Percentiles rank a stretch among this genome's conserved stretches.
Evolutionary conservation across 257 asterid species (phyloP).

Genomic region (Echites panduratus): DNA sequence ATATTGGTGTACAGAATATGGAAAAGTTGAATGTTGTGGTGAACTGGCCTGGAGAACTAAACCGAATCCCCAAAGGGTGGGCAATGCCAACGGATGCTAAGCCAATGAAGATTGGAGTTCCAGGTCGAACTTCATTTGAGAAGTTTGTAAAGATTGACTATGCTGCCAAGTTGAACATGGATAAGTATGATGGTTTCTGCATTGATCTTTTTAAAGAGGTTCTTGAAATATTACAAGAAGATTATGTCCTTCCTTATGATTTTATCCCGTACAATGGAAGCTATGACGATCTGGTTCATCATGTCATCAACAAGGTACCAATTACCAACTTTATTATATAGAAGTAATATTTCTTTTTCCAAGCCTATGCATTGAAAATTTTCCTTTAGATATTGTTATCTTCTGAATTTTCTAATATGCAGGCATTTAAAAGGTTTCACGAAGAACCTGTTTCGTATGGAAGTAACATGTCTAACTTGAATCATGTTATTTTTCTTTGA

Average conservation of each 20-base stretch:
- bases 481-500: too few species aligned
- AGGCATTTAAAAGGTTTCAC: too few species aligned
- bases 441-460: too few species aligned
- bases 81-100: slow-evolving; percentile 31
- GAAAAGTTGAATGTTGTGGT: slow-evolving; percentile 5
- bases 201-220: slow-evolving; percentile 27
- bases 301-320: slow-evolving; percentile 24
- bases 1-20: slow-evolving; percentile 6
- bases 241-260: slow-evolving; percentile 23
- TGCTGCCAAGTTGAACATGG: neutral
- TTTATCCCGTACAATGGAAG: slow-evolving; percentile 23
- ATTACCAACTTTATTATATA: neutral
- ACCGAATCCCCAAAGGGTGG: slow-evolving; percentile 42
- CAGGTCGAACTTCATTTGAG: slow-evolving; percentile 18
- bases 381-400: neutral
- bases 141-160: slow-evolving; percentile 25
- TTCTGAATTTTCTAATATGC: neutral
- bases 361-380: neutral
- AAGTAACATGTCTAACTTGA: too few species aligned
- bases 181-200: slow-evolving; percentile 29
- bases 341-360: neutral
- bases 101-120: slow-evolving; percentile 38
- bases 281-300: slow-evolving; percentile 21
- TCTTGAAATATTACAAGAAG: slow-evolving; percentile 18
- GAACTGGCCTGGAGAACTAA: slow-evolving; percentile 41